phyloP scores from a whole-genome alignment of 2,329 filamentous ascomycete species.

The Rhynchosporium graminicola region DNA sequence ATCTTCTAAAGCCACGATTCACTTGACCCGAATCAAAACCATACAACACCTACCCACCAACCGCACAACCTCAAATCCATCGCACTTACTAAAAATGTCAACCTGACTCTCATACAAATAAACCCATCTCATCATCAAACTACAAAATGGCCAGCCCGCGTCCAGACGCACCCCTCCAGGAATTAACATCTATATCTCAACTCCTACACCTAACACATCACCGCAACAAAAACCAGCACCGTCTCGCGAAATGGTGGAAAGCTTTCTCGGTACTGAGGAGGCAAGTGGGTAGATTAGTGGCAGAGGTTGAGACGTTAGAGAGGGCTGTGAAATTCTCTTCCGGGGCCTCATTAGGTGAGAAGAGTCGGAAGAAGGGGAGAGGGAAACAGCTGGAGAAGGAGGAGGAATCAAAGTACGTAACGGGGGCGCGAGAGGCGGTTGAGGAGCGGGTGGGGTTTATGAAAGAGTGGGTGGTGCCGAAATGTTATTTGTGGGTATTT shows the following conservation, averaged over 20 bases:
- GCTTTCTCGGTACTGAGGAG: slow-evolving; percentile 71
- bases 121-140: no score
- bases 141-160: no score
- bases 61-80: background rate
- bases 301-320: slow-evolving; percentile 38
- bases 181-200: slow-evolving; percentile 46
- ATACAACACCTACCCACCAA: background rate
- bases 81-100: background rate
- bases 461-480: slow-evolving; percentile 44
- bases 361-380: background rate
- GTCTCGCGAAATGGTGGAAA: slow-evolving; percentile 78
- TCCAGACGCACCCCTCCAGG: background rate
- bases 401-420: slow-evolving; percentile 29
- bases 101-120: background rate
- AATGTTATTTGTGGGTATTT: slow-evolving; percentile 49
- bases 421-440: slow-evolving; percentile 37
- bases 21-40: background rate
- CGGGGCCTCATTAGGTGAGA: background rate
- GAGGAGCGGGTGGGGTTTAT: slow-evolving; percentile 44
- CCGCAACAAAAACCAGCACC: slow-evolving; percentile 92
- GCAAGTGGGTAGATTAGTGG: slow-evolving; percentile 56
- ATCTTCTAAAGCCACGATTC: background rate
- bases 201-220: slow-evolving; percentile 74
- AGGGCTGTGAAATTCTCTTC: slow-evolving; percentile 21
- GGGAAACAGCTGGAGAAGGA: slow-evolving; percentile 14